Percentiles rank a stretch among this genome's conserved stretches.
phyloP scores from a whole-genome alignment of 163 green algal species.

The Smithsoniella earleae region DNA sequence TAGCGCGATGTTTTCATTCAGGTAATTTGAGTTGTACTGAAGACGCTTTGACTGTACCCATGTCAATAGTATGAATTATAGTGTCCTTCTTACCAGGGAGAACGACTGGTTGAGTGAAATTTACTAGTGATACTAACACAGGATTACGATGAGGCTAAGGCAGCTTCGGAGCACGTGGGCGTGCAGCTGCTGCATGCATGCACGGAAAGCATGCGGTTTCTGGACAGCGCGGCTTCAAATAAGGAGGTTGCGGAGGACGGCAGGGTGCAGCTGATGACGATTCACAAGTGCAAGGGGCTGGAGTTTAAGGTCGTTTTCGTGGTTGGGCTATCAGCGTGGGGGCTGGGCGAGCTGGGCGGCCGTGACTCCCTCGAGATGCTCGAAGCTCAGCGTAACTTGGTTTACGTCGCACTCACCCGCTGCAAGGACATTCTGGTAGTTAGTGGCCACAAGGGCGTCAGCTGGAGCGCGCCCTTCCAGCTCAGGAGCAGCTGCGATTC shows the following conservation, averaged over 20 bases:
- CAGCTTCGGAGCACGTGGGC: not conserved
- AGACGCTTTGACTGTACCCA: too few relatives aligned
- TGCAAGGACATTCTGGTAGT: not conserved
- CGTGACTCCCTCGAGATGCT: not conserved
- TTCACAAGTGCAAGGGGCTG: constrained; percentile 17
- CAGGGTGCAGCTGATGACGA: constrained; percentile 25
- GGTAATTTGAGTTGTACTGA: too few relatives aligned
- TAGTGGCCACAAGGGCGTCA: not conserved
- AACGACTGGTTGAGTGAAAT: too few relatives aligned
- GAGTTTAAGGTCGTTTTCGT: constrained; percentile 4
- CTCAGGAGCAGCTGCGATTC: too few relatives aligned
- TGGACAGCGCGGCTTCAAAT: not conserved
- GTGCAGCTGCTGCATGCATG: not conserved
- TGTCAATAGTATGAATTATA: too few relatives aligned
- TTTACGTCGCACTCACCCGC: not conserved
- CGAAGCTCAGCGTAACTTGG: not conserved
- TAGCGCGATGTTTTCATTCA: too few relatives aligned
- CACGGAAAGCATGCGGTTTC: not conserved
- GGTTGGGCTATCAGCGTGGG: not conserved
- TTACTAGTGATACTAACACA: too few relatives aligned
- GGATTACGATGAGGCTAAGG: not conserved
- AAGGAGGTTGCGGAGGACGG: not conserved
- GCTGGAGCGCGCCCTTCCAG: too few relatives aligned
- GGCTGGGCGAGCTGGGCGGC: not conserved
- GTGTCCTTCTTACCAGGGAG: too few relatives aligned